These are phyloP conservation scores for Lecanicillium sp. DNA, from an alignment of 2,329 filamentous ascomycete species.

Conservation along the genomic window DNA sequence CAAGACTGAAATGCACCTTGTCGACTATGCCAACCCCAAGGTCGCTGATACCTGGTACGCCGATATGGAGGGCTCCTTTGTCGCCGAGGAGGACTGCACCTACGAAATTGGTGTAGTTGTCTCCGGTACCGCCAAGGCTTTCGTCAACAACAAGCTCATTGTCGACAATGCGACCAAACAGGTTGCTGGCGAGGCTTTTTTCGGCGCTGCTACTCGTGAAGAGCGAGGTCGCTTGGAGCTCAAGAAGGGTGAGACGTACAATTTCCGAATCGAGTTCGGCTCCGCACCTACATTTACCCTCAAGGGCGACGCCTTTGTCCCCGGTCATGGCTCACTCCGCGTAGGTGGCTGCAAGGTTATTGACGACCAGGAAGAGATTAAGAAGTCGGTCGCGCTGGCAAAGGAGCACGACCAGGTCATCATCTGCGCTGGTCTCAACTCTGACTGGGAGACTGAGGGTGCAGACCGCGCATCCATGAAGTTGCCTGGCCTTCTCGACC, in stretches of 20 bases:
- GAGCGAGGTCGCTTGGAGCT: conserved; percentile 51
- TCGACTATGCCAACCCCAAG: conserved; percentile 44
- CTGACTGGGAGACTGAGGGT: conserved; percentile 75
- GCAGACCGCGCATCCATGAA: conserved; percentile 71
- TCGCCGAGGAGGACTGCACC: conserved; percentile 49
- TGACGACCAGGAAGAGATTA: conserved; percentile 50
- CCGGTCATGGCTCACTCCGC: conserved; percentile 52
- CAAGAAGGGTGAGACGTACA: conserved; percentile 51
- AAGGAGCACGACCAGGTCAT: conserved; percentile 67
- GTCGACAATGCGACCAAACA: conserved; percentile 61
- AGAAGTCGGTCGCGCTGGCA: conserved; percentile 59
- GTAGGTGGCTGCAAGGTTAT: conserved; percentile 53
- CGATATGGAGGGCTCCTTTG: conserved; percentile 51
- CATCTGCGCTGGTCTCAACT: conserved; percentile 68
- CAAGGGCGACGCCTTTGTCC: conserved; percentile 37
- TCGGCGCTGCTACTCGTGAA: conserved; percentile 55
- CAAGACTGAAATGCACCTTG: conserved; percentile 41
- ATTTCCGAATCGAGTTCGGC: conserved; percentile 49
- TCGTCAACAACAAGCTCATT: conserved; percentile 52
- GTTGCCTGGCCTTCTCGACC: conserved; percentile 64
- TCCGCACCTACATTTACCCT: conserved; percentile 51
- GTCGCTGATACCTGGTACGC: conserved; percentile 50
- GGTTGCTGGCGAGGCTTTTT: conserved; percentile 53
- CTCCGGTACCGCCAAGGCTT: conserved; percentile 56
- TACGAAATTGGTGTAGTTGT: conserved; percentile 62